Evolutionary conservation across 768 basidiomycete species (phyloP).

Genomic region (Lentinula sp.): DNA sequence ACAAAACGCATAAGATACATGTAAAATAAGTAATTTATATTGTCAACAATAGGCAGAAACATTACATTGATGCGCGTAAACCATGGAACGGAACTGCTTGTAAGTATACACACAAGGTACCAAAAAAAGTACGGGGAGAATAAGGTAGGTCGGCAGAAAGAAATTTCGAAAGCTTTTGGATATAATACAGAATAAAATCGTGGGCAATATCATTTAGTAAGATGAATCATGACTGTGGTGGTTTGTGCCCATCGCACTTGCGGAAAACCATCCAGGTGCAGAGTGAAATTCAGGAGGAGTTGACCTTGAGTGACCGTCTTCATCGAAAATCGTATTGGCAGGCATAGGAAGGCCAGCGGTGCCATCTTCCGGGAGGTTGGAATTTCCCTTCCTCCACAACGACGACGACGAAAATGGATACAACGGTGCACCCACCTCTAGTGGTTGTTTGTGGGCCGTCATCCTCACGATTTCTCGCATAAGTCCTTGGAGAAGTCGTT

Average conservation of each 20-base stretch:
- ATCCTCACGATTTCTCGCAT: slow-evolving; percentile 83
- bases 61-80: too few relatives aligned
- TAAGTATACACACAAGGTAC: background rate
- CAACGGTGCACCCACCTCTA: slow-evolving; percentile 74
- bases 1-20: background rate
- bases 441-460: slow-evolving; percentile 74
- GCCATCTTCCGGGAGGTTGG: slow-evolving; percentile 20
- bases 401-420: slow-evolving; percentile 76
- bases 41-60: too few relatives aligned
- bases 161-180: background rate
- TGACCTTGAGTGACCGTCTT: slow-evolving; percentile 9
- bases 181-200: background rate
- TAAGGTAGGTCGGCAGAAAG: background rate
- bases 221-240: background rate
- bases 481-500: slow-evolving; percentile 72
- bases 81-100: background rate
- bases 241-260: background rate
- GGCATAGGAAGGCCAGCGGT: slow-evolving; percentile 26
- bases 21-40: background rate
- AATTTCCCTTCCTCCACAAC: slow-evolving; percentile 44
- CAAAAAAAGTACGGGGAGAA: background rate
- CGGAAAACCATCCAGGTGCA: background rate
- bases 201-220: background rate
- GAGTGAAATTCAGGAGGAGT: background rate
- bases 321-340: slow-evolving; percentile 28